A percentile compares a stretch with the other conserved stretches of the same genome.
These are phyloP conservation scores for Paspalum vaginatum DNA, from an alignment of 176 grass and related monocot species.

Conservation along the genomic window DNA sequence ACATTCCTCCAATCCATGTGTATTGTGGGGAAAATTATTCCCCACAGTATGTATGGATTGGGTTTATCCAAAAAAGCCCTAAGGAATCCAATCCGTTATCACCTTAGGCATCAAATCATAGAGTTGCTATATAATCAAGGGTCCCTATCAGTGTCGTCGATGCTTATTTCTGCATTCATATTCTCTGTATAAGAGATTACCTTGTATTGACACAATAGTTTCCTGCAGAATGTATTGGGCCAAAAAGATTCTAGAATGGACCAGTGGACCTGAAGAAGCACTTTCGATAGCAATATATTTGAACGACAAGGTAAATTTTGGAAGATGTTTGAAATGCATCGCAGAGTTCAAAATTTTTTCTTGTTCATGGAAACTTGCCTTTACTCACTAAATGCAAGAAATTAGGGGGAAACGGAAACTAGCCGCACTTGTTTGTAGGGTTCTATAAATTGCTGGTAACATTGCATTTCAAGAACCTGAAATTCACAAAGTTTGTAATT, in stretches of 20 bases:
- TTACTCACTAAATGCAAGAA: constrained; percentile 30
- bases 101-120: no score
- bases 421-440: background rate
- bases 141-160: background rate
- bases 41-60: no score
- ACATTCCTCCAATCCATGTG: no score
- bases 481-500: background rate
- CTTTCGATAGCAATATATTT: constrained; percentile 79
- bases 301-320: constrained; percentile 82
- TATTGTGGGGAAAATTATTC: no score
- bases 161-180: constrained; percentile 19
- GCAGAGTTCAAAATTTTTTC: constrained; percentile 9
- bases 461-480: background rate
- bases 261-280: constrained; percentile 83
- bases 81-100: no score
- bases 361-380: constrained; percentile 11
- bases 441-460: background rate
- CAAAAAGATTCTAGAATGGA: constrained; percentile 98
- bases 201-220: constrained; percentile 29
- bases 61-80: no score
- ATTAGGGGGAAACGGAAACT: background rate
- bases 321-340: constrained; percentile 11
- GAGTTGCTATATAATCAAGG: no score
- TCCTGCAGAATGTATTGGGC: constrained; percentile 95
- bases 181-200: background rate